These are phyloP conservation scores for Suhomyces kilbournensis DNA, from an alignment of 805 yeast genomes.

Conservation along the genomic window DNA sequence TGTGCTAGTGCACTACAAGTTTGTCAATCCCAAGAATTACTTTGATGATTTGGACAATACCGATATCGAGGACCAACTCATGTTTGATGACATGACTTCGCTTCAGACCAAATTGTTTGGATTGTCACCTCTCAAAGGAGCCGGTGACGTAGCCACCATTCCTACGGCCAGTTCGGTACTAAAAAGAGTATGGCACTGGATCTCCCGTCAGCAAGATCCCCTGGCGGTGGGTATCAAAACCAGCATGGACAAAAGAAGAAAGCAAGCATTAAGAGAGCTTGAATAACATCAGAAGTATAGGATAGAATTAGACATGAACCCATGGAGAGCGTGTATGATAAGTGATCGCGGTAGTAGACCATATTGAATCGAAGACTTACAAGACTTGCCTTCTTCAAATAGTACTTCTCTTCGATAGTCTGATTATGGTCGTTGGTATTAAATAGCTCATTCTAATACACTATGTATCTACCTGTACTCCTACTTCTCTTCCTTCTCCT, in stretches of 20 bases:
- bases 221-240: constrained; percentile 17
- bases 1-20: constrained; percentile 15
- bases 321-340: not conserved
- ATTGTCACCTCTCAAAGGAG: constrained; percentile 41
- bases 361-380: too few relatives aligned
- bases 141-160: constrained; percentile 31
- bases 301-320: not conserved
- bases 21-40: constrained; percentile 23
- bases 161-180: constrained; percentile 26
- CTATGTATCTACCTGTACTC: not conserved
- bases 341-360: not conserved
- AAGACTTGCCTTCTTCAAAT: too few relatives aligned
- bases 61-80: constrained; percentile 18
- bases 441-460: not conserved
- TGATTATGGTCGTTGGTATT: too few relatives aligned
- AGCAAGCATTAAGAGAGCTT: constrained; percentile 39
- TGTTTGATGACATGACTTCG: constrained; percentile 28
- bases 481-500: not conserved
- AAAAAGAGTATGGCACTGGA: constrained; percentile 24
- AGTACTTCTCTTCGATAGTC: too few relatives aligned
- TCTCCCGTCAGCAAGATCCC: constrained; percentile 8
- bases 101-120: constrained; percentile 37
- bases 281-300: constrained; percentile 18
- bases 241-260: constrained; percentile 39
- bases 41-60: constrained; percentile 17